These are phyloP conservation scores for Trifolium fragiferum DNA, from an alignment of 306 rosid genomes.

Conservation along the genomic window DNA sequence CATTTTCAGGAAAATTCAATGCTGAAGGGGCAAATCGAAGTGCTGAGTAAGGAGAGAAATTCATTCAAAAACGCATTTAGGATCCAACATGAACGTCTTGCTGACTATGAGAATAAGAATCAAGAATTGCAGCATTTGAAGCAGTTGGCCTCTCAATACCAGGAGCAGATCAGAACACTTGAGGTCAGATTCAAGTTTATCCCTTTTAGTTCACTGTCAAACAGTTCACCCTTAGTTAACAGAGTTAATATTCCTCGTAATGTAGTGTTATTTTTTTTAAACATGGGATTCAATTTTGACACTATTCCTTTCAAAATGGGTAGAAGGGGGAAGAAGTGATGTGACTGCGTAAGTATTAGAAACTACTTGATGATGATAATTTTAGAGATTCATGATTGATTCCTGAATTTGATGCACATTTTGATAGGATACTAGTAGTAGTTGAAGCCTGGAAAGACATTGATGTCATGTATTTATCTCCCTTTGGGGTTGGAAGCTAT, in stretches of 20 bases:
- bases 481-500: conserved; percentile 11
- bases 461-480: conserved; percentile 5
- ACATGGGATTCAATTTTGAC: conserved; percentile 2
- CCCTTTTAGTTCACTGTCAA: conserved; percentile 7
- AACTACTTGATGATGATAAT: conserved; percentile 18
- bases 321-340: conserved; percentile 13
- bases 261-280: neutral
- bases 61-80: conserved; percentile 84
- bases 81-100: conserved; percentile 80
- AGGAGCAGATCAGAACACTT: conserved; percentile 80
- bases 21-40: conserved; percentile 82
- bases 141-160: conserved; percentile 82
- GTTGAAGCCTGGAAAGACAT: conserved; percentile 10
- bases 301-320: neutral
- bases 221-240: neutral
- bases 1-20: conserved; percentile 72
- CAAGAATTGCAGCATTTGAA: conserved; percentile 78
- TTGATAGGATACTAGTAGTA: conserved; percentile 3
- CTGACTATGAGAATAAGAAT: conserved; percentile 66
- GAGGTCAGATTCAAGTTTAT: conserved; percentile 65
- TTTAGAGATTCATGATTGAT: conserved; percentile 1
- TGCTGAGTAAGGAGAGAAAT: conserved; percentile 69
- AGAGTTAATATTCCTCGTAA: neutral
- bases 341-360: neutral
- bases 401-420: neutral